Evolutionary conservation across 129 eudicot species (phyloP).

Genomic region (Helichrysum umbraculigerum): DNA sequence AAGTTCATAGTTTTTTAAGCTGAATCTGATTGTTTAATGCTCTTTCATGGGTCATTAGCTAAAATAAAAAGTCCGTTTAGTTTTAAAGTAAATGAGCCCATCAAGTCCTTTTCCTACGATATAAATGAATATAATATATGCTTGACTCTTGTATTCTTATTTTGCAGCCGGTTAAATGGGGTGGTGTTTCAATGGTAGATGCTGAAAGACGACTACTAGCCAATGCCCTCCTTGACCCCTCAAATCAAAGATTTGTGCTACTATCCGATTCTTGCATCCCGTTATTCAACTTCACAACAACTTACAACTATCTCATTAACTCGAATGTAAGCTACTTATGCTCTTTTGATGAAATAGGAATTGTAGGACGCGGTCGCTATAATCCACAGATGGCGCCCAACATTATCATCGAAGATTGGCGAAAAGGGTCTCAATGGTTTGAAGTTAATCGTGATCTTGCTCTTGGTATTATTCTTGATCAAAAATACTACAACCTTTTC

Average conservation of each 20-base stretch:
- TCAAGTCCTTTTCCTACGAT: no score
- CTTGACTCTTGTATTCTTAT: background rate
- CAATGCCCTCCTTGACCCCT: conserved; percentile 38
- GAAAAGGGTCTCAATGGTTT: conserved; percentile 29
- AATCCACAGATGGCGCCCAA: conserved; percentile 40
- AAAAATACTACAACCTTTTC: conserved; percentile 32
- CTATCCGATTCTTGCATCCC: conserved; percentile 46
- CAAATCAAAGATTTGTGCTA: conserved; percentile 42
- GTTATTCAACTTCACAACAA: conserved; percentile 40
- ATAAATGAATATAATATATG: no score
- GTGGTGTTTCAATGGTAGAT: conserved; percentile 42
- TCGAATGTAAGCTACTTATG: conserved; percentile 36
- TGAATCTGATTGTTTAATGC: no score
- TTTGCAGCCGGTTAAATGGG: conserved; percentile 45
- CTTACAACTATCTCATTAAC: conserved; percentile 31
- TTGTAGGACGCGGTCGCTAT: conserved; percentile 41
- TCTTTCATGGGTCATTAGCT: no score
- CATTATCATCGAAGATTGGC: conserved; percentile 33
- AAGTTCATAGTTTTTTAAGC: no score
- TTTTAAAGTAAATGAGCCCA: no score
- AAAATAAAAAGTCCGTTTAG: no score
- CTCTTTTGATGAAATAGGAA: conserved; percentile 34
- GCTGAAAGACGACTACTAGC: conserved; percentile 43
- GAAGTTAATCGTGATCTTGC: conserved; percentile 43
- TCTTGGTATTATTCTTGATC: conserved; percentile 20